Evolutionary conservation across 306 rosid genomes (phyloP), one percentile per base, ranked within the genome.

Genomic region (Fragaria iinumae): DNA sequence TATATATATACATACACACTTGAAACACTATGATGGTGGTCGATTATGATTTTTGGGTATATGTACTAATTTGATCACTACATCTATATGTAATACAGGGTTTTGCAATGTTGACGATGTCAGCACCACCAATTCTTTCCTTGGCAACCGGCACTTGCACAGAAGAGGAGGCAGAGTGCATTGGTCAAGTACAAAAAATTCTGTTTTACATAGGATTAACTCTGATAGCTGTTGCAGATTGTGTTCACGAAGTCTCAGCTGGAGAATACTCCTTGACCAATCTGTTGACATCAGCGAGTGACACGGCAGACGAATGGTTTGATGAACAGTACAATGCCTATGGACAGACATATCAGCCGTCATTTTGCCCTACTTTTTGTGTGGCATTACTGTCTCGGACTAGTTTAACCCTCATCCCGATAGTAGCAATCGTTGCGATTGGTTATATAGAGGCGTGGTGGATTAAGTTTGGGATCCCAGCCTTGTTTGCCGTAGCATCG

Each of bases 121-220:
- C 83, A 4, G 75, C 83, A 4, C 83, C 79, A 0, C 79, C 79
- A 4, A 56, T 75, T 16, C 69, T 75, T 10, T 62, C 71, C 11
- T 6, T 4, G 16, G 45, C 20, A 75, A 59, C 41, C 14, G 76
- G 76, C 4, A 74, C 27, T 39, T 74, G 83, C 43, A 68, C 38
- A 2, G 44, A 36, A 25, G 57, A 80, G 20, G 38, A 56, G 14
- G 71, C 76, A 0, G 65, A 68, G 44, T 80, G 83, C 75, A 57
- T 74, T 23, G 69, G 64, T 6, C 11, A 29, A 21, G 27, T 20
- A n/a, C 76, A 80, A 63, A 62, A 25, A 60, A 59, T 17, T 9
- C 66, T 80, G 25, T 75, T 80, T 56, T 80, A 57, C 8, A 59
- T 62, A 12, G 79, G 66, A 13, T 49, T 80, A 38, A 12, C 76